phyloP scores from a whole-genome alignment of 768 basidiomycete genomes.

The Chalciporus piperatus region DNA sequence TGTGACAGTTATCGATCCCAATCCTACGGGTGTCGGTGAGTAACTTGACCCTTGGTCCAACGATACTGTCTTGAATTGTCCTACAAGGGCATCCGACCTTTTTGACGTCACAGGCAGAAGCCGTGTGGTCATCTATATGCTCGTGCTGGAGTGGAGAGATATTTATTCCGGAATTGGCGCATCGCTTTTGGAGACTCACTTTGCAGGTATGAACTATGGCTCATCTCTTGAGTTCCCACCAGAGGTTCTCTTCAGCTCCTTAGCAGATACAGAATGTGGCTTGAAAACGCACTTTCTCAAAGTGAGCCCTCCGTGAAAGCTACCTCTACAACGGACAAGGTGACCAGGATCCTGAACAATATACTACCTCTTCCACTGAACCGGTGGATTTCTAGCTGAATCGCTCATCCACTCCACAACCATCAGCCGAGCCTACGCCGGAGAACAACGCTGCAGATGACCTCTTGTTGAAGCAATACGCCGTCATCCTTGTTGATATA shows the following conservation, averaged over 20 bases:
- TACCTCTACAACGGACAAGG: conserved; percentile 35
- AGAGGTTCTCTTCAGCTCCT: conserved; percentile 53
- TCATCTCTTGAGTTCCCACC: neutral
- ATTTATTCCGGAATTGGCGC: conserved; percentile 76
- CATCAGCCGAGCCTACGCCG: conserved; percentile 45
- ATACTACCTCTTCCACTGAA: neutral
- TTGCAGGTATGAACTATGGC: conserved; percentile 61
- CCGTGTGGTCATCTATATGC: conserved; percentile 68
- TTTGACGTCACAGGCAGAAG: conserved; percentile 60
- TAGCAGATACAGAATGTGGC: conserved; percentile 76
- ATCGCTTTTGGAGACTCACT: conserved; percentile 88
- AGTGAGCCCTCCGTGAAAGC: conserved; percentile 39
- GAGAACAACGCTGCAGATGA: conserved; percentile 66
- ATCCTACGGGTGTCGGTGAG: conserved; percentile 39
- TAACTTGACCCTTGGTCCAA: neutral
- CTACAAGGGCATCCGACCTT: conserved; percentile 37
- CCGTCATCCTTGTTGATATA: conserved; percentile 69
- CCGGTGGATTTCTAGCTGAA: conserved; percentile 24
- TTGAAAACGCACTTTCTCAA: conserved; percentile 53
- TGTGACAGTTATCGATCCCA: conserved; percentile 39
- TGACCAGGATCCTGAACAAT: conserved; percentile 20
- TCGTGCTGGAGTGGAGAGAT: conserved; percentile 87
- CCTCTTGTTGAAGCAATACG: conserved; percentile 57
- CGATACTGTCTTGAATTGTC: neutral
- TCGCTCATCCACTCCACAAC: conserved; percentile 53